Conservation (phyloP, 495 filamentous ascomycete species). For the Ramalina intermedia region DNA sequence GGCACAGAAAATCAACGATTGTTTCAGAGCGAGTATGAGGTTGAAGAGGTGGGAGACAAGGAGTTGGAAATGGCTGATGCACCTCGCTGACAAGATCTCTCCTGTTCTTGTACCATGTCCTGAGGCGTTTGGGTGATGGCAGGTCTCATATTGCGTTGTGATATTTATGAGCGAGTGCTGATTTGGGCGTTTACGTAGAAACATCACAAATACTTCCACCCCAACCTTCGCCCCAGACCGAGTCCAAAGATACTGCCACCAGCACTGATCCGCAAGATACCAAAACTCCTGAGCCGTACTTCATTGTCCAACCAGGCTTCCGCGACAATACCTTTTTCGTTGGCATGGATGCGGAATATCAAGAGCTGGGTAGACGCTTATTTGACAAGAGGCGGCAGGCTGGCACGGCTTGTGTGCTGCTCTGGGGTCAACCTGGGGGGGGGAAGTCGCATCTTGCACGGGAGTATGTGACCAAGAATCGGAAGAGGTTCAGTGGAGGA, state of each 20-base stretch:
- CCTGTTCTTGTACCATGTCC: no score
- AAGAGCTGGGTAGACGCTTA: conserved; percentile 51
- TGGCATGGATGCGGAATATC: conserved; percentile 56
- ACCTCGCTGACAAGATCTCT: conserved; percentile 1
- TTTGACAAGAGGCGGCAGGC: conserved; percentile 46
- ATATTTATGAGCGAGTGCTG: conserved; percentile 8
- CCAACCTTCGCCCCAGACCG: conserved; percentile 3
- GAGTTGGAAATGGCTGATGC: conserved; percentile 13
- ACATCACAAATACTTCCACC: conserved; percentile 14
- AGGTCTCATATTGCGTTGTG: not conserved
- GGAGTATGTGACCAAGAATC: conserved; percentile 61
- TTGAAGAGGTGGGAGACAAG: conserved; percentile 20
- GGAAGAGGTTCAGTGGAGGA: conserved; percentile 53
- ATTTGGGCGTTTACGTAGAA: conserved; percentile 17
- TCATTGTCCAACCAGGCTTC: conserved; percentile 61
- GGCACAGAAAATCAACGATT: conserved; percentile 4
- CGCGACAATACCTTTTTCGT: conserved; percentile 66
- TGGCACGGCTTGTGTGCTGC: conserved; percentile 52
- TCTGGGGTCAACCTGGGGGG: conserved; percentile 59
- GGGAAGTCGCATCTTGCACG: conserved; percentile 75
- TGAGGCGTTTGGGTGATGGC: no score
- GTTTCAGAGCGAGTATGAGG: conserved; percentile 14
- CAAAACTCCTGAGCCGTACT: conserved; percentile 20
- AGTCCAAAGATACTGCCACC: conserved; percentile 9
- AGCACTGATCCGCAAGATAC: conserved; percentile 2